phyloP scores from a whole-genome alignment of 2,329 filamentous ascomycete species.

The Chaetomium strumarium region DNA sequence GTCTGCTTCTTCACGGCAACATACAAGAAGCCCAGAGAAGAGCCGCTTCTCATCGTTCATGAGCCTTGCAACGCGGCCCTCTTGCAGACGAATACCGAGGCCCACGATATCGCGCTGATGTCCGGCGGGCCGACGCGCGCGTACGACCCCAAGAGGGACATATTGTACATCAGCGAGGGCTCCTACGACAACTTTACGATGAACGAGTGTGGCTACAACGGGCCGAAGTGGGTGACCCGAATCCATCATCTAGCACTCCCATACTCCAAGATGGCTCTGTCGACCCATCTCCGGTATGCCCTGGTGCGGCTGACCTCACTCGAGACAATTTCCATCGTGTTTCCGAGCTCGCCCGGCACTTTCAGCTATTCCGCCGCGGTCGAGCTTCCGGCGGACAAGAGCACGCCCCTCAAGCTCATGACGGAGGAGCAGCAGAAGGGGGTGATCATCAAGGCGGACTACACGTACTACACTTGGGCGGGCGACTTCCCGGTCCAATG shows the following conservation, averaged over 20 bases:
- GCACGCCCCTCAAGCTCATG: not conserved
- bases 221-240: not conserved
- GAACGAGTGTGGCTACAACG: not conserved
- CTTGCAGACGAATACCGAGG: slow-evolving; percentile 5
- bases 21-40: not conserved
- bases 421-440: not conserved
- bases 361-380: not conserved
- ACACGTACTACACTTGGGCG: not conserved
- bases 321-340: slow-evolving; percentile 4
- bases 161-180: not conserved
- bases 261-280: not conserved
- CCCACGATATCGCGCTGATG: slow-evolving; percentile 3
- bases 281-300: not conserved
- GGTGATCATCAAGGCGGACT: slow-evolving; percentile 1
- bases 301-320: not conserved
- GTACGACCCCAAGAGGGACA: slow-evolving; percentile 3
- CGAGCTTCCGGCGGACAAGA: not conserved
- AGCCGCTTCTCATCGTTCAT: not conserved
- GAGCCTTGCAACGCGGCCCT: not conserved
- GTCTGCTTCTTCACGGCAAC: not conserved
- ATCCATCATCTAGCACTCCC: not conserved
- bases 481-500: not conserved
- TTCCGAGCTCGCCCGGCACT: not conserved
- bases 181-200: not conserved
- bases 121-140: not conserved